Evolutionary conservation across 1,284 basidiomycete species (phyloP), one percentile per base, ranked within the genome.

Genomic region (Inonotus obliquus): DNA sequence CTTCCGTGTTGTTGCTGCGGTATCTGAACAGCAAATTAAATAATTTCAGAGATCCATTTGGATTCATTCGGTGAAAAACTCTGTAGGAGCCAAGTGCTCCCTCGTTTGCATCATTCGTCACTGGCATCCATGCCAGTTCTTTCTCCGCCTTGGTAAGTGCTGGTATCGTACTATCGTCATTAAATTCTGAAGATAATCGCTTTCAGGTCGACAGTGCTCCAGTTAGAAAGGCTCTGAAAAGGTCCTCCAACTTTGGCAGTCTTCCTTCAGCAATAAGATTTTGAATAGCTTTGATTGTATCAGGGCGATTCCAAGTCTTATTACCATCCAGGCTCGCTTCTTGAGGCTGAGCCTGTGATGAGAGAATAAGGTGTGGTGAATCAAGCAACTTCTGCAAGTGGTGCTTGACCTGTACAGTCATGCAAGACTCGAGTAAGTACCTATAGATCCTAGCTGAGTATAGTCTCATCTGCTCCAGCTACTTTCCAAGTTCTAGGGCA

Each of bases 401-500:
- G 32, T 55, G 60, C 17, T 54, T 58, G 11, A 73, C 62, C 25
- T 65, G 38, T 2, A 54, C 35, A 62, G 73, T 69, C 9, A 73
- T 41, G 39, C 39, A 14, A 41, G 39, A 41, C 39, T 41, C 39
- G 39, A 41, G 39, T 41, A 5, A 41, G 39, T 19, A 41, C 39
- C 39, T 41, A 41, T 41, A 41, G 39, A 41, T 41, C 39, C 39
- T 41, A 41, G 39, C 39, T 41, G 39, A 32, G 32, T 32, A 32
- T 32, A 32, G 32, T 32, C 32, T 32, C 32, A 32, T 9, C 32
- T 32, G 4, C 39, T 41, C 39, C 39, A 41, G n/a, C 39, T 13
- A 57, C 4, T 69, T 68, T 6, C 70, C 68, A 32, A 74, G 66
- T 23, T 68, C 61, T 1, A 74, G 64, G 4, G 66, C 60, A 61